These are phyloP conservation scores for Coemansia sp. DNA, from an alignment of 192 early-diverging fungal species.

Conservation along the genomic window DNA sequence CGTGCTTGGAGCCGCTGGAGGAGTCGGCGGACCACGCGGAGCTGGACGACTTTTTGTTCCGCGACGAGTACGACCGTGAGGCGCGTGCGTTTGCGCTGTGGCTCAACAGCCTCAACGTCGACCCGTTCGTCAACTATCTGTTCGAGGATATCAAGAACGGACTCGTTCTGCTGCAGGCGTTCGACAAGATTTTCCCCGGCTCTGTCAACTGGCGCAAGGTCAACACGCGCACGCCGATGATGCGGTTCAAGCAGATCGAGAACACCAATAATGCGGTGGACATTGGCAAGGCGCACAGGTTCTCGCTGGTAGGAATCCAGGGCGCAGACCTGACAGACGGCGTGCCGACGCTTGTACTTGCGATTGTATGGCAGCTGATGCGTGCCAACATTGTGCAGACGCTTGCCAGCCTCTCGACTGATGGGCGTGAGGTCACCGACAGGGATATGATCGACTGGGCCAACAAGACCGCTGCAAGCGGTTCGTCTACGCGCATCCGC, in stretches of 20 bases:
- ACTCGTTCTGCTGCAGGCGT: constrained; percentile 87
- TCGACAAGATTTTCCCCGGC: constrained; percentile 90
- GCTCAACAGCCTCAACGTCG: constrained; percentile 96
- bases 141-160: constrained; percentile 97
- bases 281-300: constrained; percentile 80
- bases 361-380: constrained; percentile 99
- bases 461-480: constrained; percentile 70
- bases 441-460: constrained; percentile 95
- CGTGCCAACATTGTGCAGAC: constrained; percentile 94
- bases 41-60: constrained; percentile 70
- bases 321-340: constrained; percentile 95
- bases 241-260: constrained; percentile 96
- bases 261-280: constrained; percentile 94
- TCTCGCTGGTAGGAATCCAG: constrained; percentile 94
- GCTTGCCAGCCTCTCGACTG: constrained; percentile 78
- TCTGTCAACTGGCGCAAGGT: constrained; percentile 92
- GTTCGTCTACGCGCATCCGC: constrained; percentile 63
- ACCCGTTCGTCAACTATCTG: constrained; percentile 96
- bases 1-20: constrained; percentile 86
- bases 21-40: constrained; percentile 84
- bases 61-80: constrained; percentile 58
- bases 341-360: constrained; percentile 83
- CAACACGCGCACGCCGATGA: constrained; percentile 69
- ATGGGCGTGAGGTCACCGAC: constrained; percentile 86
- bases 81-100: constrained; percentile 90